A percentile compares a stretch with the other conserved stretches of the same genome.
These are phyloP conservation scores for Tulasnella sp. DNA, from an alignment of 768 basidiomycete genomes.

Conservation along the genomic window DNA sequence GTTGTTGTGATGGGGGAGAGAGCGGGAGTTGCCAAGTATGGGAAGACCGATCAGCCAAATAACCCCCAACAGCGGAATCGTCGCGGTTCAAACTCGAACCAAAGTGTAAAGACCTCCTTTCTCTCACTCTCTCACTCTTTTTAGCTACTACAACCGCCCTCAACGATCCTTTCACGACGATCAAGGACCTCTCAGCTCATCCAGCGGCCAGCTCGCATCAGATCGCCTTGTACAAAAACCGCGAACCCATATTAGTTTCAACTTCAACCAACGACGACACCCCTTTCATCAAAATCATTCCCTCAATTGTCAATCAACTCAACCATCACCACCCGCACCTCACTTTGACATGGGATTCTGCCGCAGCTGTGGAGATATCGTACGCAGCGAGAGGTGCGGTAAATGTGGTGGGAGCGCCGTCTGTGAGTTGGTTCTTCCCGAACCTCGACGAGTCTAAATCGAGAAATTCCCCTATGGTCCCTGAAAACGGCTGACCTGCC, in stretches of 20 bases:
- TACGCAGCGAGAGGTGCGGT: conserved; percentile 48
- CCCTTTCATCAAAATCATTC: background rate
- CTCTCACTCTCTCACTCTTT: background rate
- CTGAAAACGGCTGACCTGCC: background rate
- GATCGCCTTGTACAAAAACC: too few relatives aligned
- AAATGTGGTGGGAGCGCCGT: conserved; percentile 71
- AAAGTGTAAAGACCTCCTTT: background rate
- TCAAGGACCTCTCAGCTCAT: too few relatives aligned
- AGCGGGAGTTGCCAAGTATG: background rate
- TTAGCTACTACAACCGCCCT: background rate
- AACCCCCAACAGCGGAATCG: background rate
- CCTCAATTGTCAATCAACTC: background rate
- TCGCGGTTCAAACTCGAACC: background rate
- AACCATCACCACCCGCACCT: too few relatives aligned
- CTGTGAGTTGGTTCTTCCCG: conserved; percentile 34
- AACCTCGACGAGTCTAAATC: conserved; percentile 27
- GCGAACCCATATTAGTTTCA: too few relatives aligned
- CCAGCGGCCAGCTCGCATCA: too few relatives aligned
- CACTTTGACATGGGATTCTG: conserved; percentile 90
- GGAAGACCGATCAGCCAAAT: background rate
- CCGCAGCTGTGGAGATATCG: conserved; percentile 76
- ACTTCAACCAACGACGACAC: background rate
- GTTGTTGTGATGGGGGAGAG: background rate
- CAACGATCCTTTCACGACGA: background rate
- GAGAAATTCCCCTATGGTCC: conserved; percentile 5